These are phyloP conservation scores for Metarhizium robertsii DNA, from an alignment of 2,329 filamentous ascomycete genomes.

Conservation along the genomic window DNA sequence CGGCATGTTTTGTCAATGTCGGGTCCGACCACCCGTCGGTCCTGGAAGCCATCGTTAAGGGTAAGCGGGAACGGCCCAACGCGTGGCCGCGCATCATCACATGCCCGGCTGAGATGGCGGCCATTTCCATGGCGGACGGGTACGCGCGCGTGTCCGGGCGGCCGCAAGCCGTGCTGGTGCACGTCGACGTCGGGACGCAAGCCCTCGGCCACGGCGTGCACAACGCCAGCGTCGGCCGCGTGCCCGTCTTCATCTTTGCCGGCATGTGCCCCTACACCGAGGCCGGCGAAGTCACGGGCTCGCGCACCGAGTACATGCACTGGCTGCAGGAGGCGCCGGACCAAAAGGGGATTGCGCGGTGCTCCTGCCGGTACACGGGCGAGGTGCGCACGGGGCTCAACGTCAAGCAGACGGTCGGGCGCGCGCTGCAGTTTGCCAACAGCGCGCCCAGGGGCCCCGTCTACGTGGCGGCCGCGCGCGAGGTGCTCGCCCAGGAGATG, in stretches of 20 bases:
- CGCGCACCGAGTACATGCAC: conserved; percentile 76
- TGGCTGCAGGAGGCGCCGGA: conserved; percentile 81
- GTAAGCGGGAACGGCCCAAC: neutral
- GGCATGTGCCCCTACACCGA: conserved; percentile 68
- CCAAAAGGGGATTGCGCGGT: conserved; percentile 69
- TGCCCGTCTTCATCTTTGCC: conserved; percentile 69
- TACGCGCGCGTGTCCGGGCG: conserved; percentile 64
- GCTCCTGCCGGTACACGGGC: conserved; percentile 71
- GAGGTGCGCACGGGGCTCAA: conserved; percentile 81
- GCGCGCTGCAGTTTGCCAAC: conserved; percentile 71
- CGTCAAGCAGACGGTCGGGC: conserved; percentile 82
- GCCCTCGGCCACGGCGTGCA: conserved; percentile 70
- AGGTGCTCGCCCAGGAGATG: conserved; percentile 81
- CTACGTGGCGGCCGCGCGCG: conserved; percentile 68
- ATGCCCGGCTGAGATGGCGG: neutral
- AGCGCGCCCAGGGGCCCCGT: conserved; percentile 72
- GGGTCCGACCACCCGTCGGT: neutral
- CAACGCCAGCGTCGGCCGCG: conserved; percentile 66
- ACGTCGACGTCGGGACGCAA: conserved; percentile 76
- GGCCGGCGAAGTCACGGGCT: conserved; percentile 68
- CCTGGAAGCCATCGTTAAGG: neutral
- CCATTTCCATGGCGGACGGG: conserved; percentile 65
- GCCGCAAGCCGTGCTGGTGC: conserved; percentile 69
- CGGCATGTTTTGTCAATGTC: neutral
- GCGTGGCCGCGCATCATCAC: neutral